phyloP scores from a whole-genome alignment of 139 green algal genomes.

The Chlorella vulgaris region DNA sequence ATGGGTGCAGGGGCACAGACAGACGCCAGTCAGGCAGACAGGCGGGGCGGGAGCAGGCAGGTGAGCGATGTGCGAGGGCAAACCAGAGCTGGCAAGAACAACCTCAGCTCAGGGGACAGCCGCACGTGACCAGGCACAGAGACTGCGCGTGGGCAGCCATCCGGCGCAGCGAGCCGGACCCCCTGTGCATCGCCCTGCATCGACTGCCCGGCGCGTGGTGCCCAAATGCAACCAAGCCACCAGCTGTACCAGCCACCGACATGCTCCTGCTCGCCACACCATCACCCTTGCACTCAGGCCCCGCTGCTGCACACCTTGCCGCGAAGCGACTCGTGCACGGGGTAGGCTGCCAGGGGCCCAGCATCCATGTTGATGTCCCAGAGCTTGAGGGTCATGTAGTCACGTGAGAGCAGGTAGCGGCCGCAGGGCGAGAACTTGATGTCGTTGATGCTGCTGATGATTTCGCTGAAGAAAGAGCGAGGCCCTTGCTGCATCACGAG shows the following conservation, averaged over 20 bases:
- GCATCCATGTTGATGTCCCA: conserved; percentile 96
- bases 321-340: conserved; percentile 93
- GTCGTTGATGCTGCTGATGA: conserved; percentile 94
- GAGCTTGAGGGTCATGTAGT: conserved; percentile 99
- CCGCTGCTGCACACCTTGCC: no score
- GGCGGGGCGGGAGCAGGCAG: no score
- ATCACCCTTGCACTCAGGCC: no score
- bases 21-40: neutral
- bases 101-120: no score
- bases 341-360: conserved; percentile 82
- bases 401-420: conserved; percentile 87
- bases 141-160: no score
- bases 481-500: conserved; percentile 45
- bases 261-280: no score
- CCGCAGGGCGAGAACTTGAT: conserved; percentile 91
- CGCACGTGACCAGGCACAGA: no score
- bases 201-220: no score
- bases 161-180: no score
- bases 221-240: neutral
- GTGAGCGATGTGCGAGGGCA: no score
- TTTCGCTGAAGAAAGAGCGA: conserved; percentile 96
- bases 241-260: neutral
- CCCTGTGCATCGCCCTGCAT: no score
- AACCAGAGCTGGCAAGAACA: no score
- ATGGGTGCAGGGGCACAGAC: neutral